These are phyloP conservation scores for Parathielavia hyrcaniae DNA, from an alignment of 495 filamentous ascomycete genomes.

Conservation along the genomic window DNA sequence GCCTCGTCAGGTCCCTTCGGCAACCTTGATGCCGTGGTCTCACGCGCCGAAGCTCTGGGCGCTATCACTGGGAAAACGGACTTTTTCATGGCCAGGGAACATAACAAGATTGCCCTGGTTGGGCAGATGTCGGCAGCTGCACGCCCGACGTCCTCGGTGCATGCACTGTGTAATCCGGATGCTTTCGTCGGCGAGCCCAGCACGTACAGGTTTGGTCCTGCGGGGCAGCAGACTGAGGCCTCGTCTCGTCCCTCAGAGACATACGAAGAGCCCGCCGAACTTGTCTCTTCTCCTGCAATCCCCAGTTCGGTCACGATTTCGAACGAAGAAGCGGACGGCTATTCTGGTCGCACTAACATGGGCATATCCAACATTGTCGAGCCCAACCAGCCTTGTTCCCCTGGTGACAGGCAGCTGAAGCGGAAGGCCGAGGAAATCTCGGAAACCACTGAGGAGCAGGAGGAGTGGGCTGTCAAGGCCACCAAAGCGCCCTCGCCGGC, in stretches of 20 bases:
- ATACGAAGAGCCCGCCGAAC: neutral
- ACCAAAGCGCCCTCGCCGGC: neutral
- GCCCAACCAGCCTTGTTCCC: neutral
- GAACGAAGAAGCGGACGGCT: neutral
- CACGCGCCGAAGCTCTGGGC: conserved; percentile 27
- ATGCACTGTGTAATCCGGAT: conserved; percentile 17
- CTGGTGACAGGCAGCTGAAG: conserved; percentile 15
- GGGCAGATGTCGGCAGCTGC: neutral
- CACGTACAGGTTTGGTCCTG: neutral
- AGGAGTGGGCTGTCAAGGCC: conserved; percentile 13
- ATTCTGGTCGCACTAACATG: conserved; percentile 23
- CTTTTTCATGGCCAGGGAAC: conserved; percentile 38
- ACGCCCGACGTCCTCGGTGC: conserved; percentile 8
- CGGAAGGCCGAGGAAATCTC: conserved; percentile 39
- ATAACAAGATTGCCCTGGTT: conserved; percentile 25
- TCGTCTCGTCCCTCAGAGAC: neutral
- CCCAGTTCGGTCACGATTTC: neutral
- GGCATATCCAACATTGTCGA: conserved; percentile 34
- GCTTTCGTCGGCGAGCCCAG: neutral
- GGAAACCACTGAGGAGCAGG: conserved; percentile 24
- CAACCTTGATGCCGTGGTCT: neutral
- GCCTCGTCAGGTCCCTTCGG: conserved; percentile 37
- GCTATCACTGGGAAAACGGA: conserved; percentile 35
- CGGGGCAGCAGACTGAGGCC: neutral
- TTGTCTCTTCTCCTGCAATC: no score